phyloP scores from a whole-genome alignment of 1,284 basidiomycete genomes.

The Ganoderma meredithae region DNA sequence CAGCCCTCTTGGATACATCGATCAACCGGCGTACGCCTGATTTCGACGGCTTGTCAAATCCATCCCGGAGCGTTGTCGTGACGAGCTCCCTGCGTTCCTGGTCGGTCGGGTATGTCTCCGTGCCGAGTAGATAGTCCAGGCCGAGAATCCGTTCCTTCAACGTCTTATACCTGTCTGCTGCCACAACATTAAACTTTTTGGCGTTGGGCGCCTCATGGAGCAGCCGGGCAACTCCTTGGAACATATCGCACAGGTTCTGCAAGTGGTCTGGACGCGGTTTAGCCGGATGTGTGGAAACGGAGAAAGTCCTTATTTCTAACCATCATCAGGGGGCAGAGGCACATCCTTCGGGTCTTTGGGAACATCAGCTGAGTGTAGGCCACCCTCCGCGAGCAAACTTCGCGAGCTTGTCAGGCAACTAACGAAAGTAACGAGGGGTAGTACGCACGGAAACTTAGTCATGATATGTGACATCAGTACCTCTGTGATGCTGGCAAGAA shows the following conservation, averaged over 20 bases:
- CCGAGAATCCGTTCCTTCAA: conserved; percentile 14
- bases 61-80: background rate
- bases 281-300: too few relatives aligned
- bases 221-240: background rate
- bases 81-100: conserved; percentile 6
- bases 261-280: background rate
- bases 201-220: background rate
- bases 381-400: background rate
- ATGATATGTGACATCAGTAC: background rate
- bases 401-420: background rate
- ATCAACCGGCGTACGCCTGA: background rate
- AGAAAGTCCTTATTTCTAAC: background rate
- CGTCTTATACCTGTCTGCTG: background rate
- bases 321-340: background rate
- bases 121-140: conserved; percentile 5
- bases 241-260: background rate
- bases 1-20: background rate
- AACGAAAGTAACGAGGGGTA: background rate
- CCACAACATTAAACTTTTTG: background rate
- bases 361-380: background rate
- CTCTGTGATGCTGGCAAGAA: background rate
- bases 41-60: background rate
- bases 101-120: background rate
- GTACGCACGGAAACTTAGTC: conserved; percentile 3
- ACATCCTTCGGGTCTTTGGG: background rate